Percentiles rank a stretch among this genome's conserved stretches.
These are phyloP conservation scores for Limonium bicolor DNA, from an alignment of 148 eudicot species.

Conservation along the genomic window DNA sequence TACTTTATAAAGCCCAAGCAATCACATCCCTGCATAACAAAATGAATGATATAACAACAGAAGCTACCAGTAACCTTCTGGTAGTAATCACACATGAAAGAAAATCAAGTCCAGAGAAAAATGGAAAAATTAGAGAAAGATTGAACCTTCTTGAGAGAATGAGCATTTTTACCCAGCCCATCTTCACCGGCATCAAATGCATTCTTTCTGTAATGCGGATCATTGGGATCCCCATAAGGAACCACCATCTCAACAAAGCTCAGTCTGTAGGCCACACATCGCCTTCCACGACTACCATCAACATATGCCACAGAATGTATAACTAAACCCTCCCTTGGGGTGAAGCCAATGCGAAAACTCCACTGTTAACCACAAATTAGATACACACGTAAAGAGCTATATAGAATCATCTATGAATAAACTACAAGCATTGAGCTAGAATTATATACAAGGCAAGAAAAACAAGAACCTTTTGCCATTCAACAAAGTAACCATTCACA, in stretches of 20 bases:
- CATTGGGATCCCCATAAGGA: constrained; percentile 98
- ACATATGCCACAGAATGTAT: constrained; percentile 92
- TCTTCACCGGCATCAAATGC: constrained; percentile 99
- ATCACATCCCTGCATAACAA: constrained; percentile 73
- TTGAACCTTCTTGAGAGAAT: constrained; percentile 83
- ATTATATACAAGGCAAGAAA: not conserved
- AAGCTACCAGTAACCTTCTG: too few species aligned
- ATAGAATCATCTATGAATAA: not conserved
- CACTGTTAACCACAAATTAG: constrained; percentile 39
- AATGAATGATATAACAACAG: constrained; percentile 1
- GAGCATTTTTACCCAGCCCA: constrained; percentile 95
- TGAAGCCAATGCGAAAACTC: constrained; percentile 93
- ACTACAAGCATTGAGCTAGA: too few species aligned
- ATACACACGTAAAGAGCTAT: not conserved
- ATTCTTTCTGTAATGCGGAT: constrained; percentile 96
- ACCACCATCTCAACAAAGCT: constrained; percentile 99
- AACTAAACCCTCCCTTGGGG: constrained; percentile 92
- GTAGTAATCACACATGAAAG: too few species aligned
- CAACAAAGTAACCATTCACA: constrained; percentile 73
- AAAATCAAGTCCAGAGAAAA: too few species aligned
- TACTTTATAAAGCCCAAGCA: constrained; percentile 85
- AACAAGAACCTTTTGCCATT: constrained; percentile 85
- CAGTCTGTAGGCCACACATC: constrained; percentile 90
- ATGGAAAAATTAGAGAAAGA: not conserved
- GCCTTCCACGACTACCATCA: constrained; percentile 91